Conservation (phyloP, 805 yeast genomes). For the Zygosaccharomyces lentus region DNA sequence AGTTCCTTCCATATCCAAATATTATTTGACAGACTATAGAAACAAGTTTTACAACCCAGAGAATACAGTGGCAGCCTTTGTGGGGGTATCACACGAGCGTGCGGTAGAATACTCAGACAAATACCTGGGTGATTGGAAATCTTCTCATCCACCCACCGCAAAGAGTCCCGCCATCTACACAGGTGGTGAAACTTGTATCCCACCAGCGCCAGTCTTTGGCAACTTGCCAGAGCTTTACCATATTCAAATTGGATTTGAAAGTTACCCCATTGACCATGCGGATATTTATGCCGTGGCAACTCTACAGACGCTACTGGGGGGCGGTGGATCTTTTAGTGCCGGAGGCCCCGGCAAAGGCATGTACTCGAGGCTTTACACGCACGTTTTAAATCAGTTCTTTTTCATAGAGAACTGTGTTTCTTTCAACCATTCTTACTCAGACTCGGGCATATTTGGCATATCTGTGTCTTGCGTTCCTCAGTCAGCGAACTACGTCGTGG, state of each 20-base stretch:
- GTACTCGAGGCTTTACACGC: constrained; percentile 90
- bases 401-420: constrained; percentile 84
- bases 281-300: constrained; percentile 90
- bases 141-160: constrained; percentile 25
- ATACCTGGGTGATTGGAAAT: constrained; percentile 60
- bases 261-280: constrained; percentile 73
- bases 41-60: constrained; percentile 69
- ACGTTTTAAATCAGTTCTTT: constrained; percentile 86
- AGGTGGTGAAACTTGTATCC: constrained; percentile 54
- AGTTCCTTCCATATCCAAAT: constrained; percentile 50
- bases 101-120: constrained; percentile 62
- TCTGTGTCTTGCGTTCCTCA: constrained; percentile 80
- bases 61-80: constrained; percentile 77
- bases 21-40: constrained; percentile 57
- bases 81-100: constrained; percentile 69
- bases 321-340: constrained; percentile 96
- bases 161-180: constrained; percentile 47
- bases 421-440: constrained; percentile 85
- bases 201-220: constrained; percentile 53
- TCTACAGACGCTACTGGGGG: constrained; percentile 85
- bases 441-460: constrained; percentile 88
- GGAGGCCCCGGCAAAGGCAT: constrained; percentile 99
- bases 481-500: constrained; percentile 80
- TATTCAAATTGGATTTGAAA: constrained; percentile 83
- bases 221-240: constrained; percentile 77